Evolutionary conservation across 2,329 filamentous ascomycete species (phyloP).

Genomic region (Colletotrichum musae): DNA sequence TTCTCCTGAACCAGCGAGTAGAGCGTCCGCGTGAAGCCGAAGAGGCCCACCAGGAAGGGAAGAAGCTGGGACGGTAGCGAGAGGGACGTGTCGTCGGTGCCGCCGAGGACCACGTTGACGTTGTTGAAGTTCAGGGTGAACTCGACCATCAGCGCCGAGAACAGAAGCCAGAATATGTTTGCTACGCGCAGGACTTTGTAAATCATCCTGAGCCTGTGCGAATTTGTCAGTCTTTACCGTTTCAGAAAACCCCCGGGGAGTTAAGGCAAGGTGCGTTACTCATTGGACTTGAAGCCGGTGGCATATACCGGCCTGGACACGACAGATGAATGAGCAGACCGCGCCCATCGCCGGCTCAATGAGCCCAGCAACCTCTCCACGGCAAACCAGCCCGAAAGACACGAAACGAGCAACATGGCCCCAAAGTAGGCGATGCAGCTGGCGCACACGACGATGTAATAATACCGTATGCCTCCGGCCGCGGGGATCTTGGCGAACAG

Average conservation of each 20-base stretch:
- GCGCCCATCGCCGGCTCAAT: slow-evolving; percentile 24
- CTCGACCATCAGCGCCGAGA: slow-evolving; percentile 45
- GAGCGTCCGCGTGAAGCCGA: slow-evolving; percentile 42
- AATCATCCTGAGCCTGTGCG: slow-evolving; percentile 39
- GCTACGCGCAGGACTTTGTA: slow-evolving; percentile 44
- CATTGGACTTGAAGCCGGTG: slow-evolving; percentile 43
- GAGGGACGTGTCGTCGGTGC: slow-evolving; percentile 39
- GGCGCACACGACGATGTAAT: slow-evolving; percentile 44
- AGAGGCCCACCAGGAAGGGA: slow-evolving; percentile 43
- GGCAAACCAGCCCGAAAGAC: slow-evolving; percentile 40
- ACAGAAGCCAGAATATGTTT: slow-evolving; percentile 47
- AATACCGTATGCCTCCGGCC: slow-evolving; percentile 42
- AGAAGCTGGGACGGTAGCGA: slow-evolving; percentile 44
- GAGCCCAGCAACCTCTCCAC: slow-evolving; percentile 23
- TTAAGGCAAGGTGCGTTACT: slow-evolving; percentile 31
- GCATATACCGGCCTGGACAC: slow-evolving; percentile 39
- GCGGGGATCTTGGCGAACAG: slow-evolving; percentile 46
- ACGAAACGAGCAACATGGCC: slow-evolving; percentile 43
- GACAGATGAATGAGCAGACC: neutral
- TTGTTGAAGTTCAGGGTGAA: slow-evolving; percentile 48
- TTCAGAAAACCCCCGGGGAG: no score
- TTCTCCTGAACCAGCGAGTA: slow-evolving; percentile 41
- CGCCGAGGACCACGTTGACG: slow-evolving; percentile 44
- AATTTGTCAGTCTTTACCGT: neutral
- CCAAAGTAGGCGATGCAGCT: slow-evolving; percentile 44